A percentile compares a stretch with the other conserved stretches of the same genome.
Conservation (phyloP, 305 asterid genomes). For the Nicotiana rustica region DNA sequence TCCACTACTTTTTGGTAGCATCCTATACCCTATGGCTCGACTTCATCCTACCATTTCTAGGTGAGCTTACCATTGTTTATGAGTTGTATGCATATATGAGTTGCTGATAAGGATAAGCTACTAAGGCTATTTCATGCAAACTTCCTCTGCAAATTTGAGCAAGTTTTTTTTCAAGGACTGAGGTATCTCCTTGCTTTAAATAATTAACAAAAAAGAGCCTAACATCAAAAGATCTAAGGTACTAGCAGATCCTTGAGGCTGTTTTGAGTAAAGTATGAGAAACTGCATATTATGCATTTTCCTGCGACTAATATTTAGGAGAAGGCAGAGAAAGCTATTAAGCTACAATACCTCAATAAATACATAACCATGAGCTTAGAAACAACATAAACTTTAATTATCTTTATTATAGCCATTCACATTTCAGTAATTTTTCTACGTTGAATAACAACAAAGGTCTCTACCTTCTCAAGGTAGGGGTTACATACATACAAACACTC, state of each 20-base stretch:
- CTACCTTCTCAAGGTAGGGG: too few relatives aligned
- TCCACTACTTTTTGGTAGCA: constrained; percentile 89
- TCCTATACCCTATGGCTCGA: constrained; percentile 95
- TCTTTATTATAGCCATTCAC: constrained; percentile 4
- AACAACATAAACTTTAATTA: not conserved
- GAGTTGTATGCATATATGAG: not conserved
- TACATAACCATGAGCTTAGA: not conserved
- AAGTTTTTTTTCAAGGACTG: not conserved
- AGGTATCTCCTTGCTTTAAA: not conserved
- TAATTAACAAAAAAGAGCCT: not conserved
- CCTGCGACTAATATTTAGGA: not conserved
- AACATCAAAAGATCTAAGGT: not conserved
- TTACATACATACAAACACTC: too few relatives aligned
- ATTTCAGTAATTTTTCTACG: not conserved
- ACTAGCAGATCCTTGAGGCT: not conserved
- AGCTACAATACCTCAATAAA: not conserved
- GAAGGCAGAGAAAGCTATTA: not conserved
- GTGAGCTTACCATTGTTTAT: constrained; percentile 48
- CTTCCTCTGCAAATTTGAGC: not conserved
- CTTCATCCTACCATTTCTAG: constrained; percentile 88
- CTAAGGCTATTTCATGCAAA: not conserved
- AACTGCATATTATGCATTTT: not conserved
- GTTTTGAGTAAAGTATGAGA: not conserved
- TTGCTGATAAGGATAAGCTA: not conserved
- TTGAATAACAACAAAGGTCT: not conserved